Percentiles rank a stretch among this genome's conserved stretches.
These are phyloP conservation scores for Jamesozyma spencerorum DNA, from an alignment of 805 yeast genomes.

Conservation along the genomic window DNA sequence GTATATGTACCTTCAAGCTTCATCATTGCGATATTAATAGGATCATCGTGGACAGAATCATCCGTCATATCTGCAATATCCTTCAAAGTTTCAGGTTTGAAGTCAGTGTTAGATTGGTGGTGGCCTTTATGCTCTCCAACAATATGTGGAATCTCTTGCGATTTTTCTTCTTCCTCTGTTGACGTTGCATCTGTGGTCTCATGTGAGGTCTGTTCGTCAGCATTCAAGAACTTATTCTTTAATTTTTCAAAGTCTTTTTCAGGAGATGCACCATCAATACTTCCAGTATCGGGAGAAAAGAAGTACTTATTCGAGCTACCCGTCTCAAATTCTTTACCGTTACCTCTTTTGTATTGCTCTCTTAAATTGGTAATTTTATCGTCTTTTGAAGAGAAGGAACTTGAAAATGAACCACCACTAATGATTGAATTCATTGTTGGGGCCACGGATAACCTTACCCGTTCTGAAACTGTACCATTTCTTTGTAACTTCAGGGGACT, in stretches of 20 bases:
- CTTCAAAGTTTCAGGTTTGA: constrained; percentile 8
- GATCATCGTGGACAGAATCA: constrained; percentile 56
- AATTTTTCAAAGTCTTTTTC: constrained; percentile 25
- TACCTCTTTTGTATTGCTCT: constrained; percentile 7
- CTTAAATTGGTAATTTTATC: constrained; percentile 5
- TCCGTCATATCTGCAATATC: constrained; percentile 83
- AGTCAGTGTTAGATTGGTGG: background rate
- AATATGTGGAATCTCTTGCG: no score
- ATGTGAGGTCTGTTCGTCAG: constrained; percentile 3
- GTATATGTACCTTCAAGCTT: constrained; percentile 64
- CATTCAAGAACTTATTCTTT: constrained; percentile 23
- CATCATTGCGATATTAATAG: constrained; percentile 60
- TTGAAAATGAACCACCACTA: constrained; percentile 16
- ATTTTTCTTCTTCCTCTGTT: background rate
- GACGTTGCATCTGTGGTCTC: no score
- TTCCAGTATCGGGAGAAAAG: constrained; percentile 24
- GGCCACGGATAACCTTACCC: constrained; percentile 15
- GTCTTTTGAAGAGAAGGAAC: constrained; percentile 3
- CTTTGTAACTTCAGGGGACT: constrained; percentile 13
- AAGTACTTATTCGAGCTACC: constrained; percentile 18
- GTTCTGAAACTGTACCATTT: background rate
- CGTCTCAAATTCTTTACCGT: background rate
- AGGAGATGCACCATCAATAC: constrained; percentile 26
- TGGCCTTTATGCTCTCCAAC: no score
- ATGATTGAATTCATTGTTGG: constrained; percentile 27